phyloP scores from a whole-genome alignment of 2,329 filamentous ascomycete species.

The Myotisia sp. region DNA sequence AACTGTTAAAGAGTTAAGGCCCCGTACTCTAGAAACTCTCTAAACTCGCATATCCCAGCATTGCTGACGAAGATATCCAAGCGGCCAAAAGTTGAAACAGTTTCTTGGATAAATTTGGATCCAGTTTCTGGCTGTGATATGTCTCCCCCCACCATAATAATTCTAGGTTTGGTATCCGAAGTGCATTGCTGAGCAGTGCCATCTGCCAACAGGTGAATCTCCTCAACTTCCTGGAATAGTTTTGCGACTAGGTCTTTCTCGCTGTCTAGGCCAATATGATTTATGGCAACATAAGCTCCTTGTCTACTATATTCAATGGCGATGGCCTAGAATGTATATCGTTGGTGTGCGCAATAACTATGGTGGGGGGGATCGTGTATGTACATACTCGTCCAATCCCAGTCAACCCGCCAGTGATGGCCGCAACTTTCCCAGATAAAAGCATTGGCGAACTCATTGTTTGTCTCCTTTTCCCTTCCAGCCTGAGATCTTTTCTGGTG shows the following conservation, averaged over 20 bases:
- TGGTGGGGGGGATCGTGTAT: not conserved
- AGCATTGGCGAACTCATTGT: constrained; percentile 27
- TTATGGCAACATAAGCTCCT: constrained; percentile 65
- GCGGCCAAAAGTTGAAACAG: constrained; percentile 41
- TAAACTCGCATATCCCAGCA: constrained; percentile 77
- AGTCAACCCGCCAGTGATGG: constrained; percentile 75
- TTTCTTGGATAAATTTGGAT: constrained; percentile 48
- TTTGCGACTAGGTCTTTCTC: constrained; percentile 30
- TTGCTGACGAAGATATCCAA: constrained; percentile 76
- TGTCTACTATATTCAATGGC: constrained; percentile 64
- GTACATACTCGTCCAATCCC: constrained; percentile 55
- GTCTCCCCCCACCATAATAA: constrained; percentile 62
- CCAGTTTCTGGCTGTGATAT: constrained; percentile 62
- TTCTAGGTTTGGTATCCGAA: constrained; percentile 18
- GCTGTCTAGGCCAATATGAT: constrained; percentile 48
- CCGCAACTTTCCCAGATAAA: constrained; percentile 60
- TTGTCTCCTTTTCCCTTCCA: too few species aligned
- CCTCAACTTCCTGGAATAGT: constrained; percentile 31
- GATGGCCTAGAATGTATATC: constrained; percentile 42
- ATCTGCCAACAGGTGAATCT: constrained; percentile 8
- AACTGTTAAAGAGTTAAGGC: not conserved
- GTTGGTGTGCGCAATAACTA: not conserved
- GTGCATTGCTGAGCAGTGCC: not conserved
- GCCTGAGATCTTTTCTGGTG: too few species aligned
- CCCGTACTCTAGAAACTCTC: constrained; percentile 60